A percentile compares a stretch with the other conserved stretches of the same genome.
phyloP scores from a whole-genome alignment of 2,329 filamentous ascomycete genomes.

The Geosmithia flava region DNA sequence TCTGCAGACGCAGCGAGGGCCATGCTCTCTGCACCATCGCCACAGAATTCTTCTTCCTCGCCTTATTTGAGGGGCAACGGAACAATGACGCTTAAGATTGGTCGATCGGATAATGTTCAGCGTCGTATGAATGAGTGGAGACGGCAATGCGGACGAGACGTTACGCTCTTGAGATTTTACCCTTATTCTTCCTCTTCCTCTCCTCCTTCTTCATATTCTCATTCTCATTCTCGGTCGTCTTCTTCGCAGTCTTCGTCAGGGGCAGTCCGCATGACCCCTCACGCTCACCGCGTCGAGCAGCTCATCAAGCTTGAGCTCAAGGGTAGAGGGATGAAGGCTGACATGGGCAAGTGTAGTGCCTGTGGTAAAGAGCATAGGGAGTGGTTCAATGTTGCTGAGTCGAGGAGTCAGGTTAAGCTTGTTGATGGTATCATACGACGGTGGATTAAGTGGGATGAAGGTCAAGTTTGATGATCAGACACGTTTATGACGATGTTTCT shows the following conservation, averaged over 20 bases:
- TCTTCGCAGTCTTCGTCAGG: background rate
- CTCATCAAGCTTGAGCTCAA: conserved; percentile 84
- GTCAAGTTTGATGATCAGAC: background rate
- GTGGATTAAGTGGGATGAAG: conserved; percentile 55
- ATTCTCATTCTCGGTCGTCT: conserved; percentile 3
- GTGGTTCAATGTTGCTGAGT: conserved; percentile 87
- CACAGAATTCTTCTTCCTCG: conserved; percentile 8
- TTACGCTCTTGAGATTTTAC: conserved; percentile 84
- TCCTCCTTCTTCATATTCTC: background rate
- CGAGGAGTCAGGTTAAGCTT: conserved; percentile 54
- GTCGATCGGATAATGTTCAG: conserved; percentile 69
- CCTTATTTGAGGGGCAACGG: conserved; percentile 21
- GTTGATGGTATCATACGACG: conserved; percentile 59
- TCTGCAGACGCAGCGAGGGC: conserved; percentile 47
- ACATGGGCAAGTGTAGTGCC: conserved; percentile 50
- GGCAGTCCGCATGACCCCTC: conserved; percentile 59
- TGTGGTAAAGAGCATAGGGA: conserved; percentile 83
- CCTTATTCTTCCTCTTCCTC: conserved; percentile 43
- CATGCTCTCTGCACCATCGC: conserved; percentile 39
- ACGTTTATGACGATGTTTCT: too few species aligned
- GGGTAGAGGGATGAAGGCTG: conserved; percentile 40
- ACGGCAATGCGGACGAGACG: conserved; percentile 79
- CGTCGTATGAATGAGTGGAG: conserved; percentile 87
- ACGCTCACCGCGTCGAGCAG: conserved; percentile 78
- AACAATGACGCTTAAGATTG: conserved; percentile 58